Evolutionary conservation across 495 filamentous ascomycete genomes (phyloP), one percentile per base, ranked within the genome.

Genomic region (Xylaria palmicola): DNA sequence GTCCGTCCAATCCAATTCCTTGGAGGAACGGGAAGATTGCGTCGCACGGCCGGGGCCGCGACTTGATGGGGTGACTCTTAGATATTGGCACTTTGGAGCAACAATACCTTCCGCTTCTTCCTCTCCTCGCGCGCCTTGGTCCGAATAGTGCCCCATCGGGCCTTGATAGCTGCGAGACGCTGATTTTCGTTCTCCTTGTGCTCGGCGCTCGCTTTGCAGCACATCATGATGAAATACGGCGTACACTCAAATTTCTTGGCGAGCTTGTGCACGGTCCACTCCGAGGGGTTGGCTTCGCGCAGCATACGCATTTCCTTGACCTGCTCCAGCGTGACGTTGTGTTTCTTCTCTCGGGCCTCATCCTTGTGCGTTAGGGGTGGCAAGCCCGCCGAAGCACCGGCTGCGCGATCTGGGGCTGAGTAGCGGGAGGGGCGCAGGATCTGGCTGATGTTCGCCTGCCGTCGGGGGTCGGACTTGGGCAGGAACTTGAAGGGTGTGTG

Each of bases 401-500:
- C 37, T 40, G 72, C 52, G 20, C 44, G 37, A 3, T n/a, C n/a
- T n/a, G 30, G 57, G 13, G 43, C 45, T 17, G 68, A 29, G n/a
- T n/a, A n/a, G 32, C 32, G 6, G 26, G 72, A 53, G 15, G 62
- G 12, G 58, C 60, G 62, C 36, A 79, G 56, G 20, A 79, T 69
- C 17, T 66, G 41, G 20, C 63, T 66, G 6, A 92, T 75, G 50
- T 75, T 74, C 8, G 72, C 73, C 45, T 70, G 72, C 57, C 86
- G 85, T 29, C 93, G 87, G 7, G 83, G 83, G 77, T 98, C 95
- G 60, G 80, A 77, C 62, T 79, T 77, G 29, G 94, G 95, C 15
- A 98, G 86, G 78, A 98, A 98, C 63, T 90, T 92, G 58, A 85
- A 79, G 30, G 94, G 94, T 3, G 94, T 98, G 72, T 95, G 85